Conservation (phyloP, 495 filamentous ascomycete species). For the Lophium mytilinum region DNA sequence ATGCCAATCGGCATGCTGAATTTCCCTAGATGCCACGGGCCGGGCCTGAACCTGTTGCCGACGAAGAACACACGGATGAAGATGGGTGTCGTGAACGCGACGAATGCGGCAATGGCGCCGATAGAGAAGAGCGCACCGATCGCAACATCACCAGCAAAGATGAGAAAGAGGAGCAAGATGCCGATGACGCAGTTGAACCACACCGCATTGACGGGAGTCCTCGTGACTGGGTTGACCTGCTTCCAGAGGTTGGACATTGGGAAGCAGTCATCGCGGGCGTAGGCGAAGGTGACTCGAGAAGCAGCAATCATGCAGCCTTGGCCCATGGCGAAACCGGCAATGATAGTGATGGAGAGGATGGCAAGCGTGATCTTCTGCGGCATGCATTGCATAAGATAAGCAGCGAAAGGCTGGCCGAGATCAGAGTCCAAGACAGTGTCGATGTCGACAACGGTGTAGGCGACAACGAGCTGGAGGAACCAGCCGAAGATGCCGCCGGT, state of each 20-base stretch:
- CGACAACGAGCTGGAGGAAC: conserved; percentile 68
- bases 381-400: conserved; percentile 63
- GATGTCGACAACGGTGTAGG: conserved; percentile 71
- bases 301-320: conserved; percentile 80
- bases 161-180: conserved; percentile 55
- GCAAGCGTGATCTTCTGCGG: conserved; percentile 57
- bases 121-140: conserved; percentile 72
- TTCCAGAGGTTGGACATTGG: conserved; percentile 53
- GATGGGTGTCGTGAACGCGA: conserved; percentile 69
- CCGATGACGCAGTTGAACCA: conserved; percentile 63
- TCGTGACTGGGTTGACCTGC: conserved; percentile 55
- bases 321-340: conserved; percentile 73
- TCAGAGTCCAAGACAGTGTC: conserved; percentile 50
- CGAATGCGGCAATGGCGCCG: conserved; percentile 64
- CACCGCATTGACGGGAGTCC: conserved; percentile 72
- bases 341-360: conserved; percentile 61
- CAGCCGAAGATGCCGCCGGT: conserved; percentile 65
- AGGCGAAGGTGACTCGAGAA: conserved; percentile 70
- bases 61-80: conserved; percentile 69
- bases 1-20: conserved; percentile 55
- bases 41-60: conserved; percentile 57
- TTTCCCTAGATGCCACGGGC: conserved; percentile 67
- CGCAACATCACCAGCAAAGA: conserved; percentile 58
- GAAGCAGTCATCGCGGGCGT: conserved; percentile 73
- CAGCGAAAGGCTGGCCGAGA: conserved; percentile 69